Base-by-base conservation (phyloP, 2,329 filamentous ascomycete genomes). In the Fusarium begoniae region DNA sequence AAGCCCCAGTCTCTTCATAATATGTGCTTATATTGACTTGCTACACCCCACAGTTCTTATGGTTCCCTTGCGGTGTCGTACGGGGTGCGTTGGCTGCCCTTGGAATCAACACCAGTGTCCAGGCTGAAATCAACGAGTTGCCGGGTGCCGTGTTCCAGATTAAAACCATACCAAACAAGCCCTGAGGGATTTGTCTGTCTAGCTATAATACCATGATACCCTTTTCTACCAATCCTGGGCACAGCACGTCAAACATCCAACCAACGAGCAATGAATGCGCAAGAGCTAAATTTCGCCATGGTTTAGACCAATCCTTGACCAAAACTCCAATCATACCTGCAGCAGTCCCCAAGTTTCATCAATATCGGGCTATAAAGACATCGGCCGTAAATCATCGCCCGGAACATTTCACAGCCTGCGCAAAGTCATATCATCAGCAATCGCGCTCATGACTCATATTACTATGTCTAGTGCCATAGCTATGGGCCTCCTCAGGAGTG, bases 121-220 rank as follows among this genome's bases (percentile, higher is more conserved):
- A 97, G 77, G 96, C 95, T 9, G 96, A 98, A 84, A 93, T 93
- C 62, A 92, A 87, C 63, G 96, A 97, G 81, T 86, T 99, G 62
- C 96, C 96, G 1, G 90, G 90, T 11, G 96, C 96, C 41, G 94
- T 95, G 2, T 99, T 99, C 82, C 96, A 99, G 84, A 98, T 99
- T 82, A 97, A 97, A 85, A 96, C 94, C 44, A 85, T 92, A 58
- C 88, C 90, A 32, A 94, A 83, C 83, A 89, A 79, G 93, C 85
- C 78, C 69, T 71, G 67, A 65, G 54, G 72, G 60, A 62, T 66
- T 63, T 48, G 53, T 63, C 57, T 60, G 64, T 63, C 58, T 68
- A 72, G 57, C 59, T 71, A 66, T 62, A 75, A 67, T 73, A 62
- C 63, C 70, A 78, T 72, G 74, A 78, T 77, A 78, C 74, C 75